Evolutionary conservation across 768 basidiomycete genomes (phyloP).

Genomic region (Termitomyces sp.): DNA sequence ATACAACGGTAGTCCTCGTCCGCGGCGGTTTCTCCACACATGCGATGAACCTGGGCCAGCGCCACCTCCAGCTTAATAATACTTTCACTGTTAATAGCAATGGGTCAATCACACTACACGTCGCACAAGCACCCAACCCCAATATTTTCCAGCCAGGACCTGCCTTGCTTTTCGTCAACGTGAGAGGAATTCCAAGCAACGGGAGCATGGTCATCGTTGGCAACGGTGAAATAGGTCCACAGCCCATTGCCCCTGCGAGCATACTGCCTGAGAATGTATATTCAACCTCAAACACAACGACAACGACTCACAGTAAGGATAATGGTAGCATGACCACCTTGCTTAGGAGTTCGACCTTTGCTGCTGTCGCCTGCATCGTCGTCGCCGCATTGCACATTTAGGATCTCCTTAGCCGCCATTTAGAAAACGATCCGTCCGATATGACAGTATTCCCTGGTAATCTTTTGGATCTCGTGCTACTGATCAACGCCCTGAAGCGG

Average conservation of each 20-base stretch:
- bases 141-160: conserved; percentile 89
- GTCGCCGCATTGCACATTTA: not conserved
- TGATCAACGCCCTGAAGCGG: not conserved
- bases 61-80: conserved; percentile 73
- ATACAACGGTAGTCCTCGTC: conserved; percentile 68
- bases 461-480: not conserved
- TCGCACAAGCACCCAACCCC: conserved; percentile 76
- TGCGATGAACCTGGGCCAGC: conserved; percentile 85
- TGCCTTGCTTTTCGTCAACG: conserved; percentile 72
- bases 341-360: not conserved
- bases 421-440: not conserved
- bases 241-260: conserved; percentile 41
- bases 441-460: no score
- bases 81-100: conserved; percentile 76
- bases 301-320: not conserved
- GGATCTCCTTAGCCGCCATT: not conserved
- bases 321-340: not conserved
- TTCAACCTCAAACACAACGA: not conserved
- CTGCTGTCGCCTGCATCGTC: not conserved
- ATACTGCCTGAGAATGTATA: conserved; percentile 4
- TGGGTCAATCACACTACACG: conserved; percentile 74
- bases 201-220: conserved; percentile 77
- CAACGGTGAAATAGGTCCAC: conserved; percentile 66
- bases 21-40: conserved; percentile 83
- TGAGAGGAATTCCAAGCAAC: conserved; percentile 79